Conservation (phyloP, 441 rosid genomes). For the Euphorbia neoarborescens region DNA sequence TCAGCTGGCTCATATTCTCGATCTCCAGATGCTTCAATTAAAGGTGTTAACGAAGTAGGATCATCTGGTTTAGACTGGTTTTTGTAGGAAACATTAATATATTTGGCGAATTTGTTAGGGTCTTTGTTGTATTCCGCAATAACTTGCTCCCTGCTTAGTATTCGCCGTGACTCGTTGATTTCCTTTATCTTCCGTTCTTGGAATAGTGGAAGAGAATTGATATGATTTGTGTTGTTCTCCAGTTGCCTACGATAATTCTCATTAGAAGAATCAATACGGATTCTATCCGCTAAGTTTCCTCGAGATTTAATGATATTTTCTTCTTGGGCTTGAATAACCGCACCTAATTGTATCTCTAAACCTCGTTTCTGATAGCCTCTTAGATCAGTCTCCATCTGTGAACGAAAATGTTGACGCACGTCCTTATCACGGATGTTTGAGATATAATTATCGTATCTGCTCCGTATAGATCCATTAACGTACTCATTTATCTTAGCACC, state of each 20-base stretch:
- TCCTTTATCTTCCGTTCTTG: too few relatives aligned
- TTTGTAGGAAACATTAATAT: background rate
- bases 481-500: background rate
- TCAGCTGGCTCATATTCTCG: background rate
- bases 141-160: too few relatives aligned
- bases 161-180: too few relatives aligned
- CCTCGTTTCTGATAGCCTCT: background rate
- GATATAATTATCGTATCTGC: background rate
- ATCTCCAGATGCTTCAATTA: background rate
- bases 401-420: background rate
- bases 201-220: background rate
- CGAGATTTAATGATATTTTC: background rate
- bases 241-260: background rate
- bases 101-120: background rate
- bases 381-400: background rate
- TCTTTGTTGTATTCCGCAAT: background rate
- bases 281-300: background rate
- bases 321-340: background rate
- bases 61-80: background rate
- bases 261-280: background rate
- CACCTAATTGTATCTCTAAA: background rate
- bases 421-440: background rate
- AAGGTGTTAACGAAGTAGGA: background rate
- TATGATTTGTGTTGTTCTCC: background rate
- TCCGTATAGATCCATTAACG: background rate